Conservation (phyloP, 306 rosid species). For the Cucurbita maxima region DNA sequence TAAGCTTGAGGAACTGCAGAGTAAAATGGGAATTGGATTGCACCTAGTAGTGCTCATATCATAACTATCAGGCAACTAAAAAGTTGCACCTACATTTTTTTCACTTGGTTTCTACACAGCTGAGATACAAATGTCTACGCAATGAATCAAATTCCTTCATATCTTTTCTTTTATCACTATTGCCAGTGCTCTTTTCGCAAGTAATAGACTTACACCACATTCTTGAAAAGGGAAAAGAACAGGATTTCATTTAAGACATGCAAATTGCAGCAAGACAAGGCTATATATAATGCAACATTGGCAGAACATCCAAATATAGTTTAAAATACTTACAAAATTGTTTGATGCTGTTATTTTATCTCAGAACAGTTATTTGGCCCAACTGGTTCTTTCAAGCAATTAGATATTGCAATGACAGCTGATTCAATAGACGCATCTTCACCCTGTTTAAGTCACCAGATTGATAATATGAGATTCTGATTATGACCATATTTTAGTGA, state of each 20-base stretch:
- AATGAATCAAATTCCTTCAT: background rate
- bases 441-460: slow-evolving; percentile 41
- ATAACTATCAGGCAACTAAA: background rate
- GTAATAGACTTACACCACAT: background rate
- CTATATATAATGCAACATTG: background rate
- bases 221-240: background rate
- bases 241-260: background rate
- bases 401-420: slow-evolving; percentile 79
- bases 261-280: background rate
- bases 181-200: background rate
- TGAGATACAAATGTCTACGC: background rate
- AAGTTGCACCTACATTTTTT: background rate
- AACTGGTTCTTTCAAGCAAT: slow-evolving; percentile 80
- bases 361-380: slow-evolving; percentile 75
- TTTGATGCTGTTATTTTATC: slow-evolving; percentile 31
- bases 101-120: background rate
- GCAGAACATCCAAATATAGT: background rate
- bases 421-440: slow-evolving; percentile 92
- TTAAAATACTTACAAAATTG: background rate
- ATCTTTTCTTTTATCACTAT: background rate
- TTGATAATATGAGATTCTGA: background rate
- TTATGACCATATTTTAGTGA: background rate
- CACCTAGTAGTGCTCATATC: background rate
- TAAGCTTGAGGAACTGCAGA: slow-evolving; percentile 31
- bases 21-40: background rate